A percentile compares a stretch with the other conserved stretches of the same genome.
Conservation (phyloP, 495 filamentous ascomycete species). For the Talaromyces trachyspermus region DNA sequence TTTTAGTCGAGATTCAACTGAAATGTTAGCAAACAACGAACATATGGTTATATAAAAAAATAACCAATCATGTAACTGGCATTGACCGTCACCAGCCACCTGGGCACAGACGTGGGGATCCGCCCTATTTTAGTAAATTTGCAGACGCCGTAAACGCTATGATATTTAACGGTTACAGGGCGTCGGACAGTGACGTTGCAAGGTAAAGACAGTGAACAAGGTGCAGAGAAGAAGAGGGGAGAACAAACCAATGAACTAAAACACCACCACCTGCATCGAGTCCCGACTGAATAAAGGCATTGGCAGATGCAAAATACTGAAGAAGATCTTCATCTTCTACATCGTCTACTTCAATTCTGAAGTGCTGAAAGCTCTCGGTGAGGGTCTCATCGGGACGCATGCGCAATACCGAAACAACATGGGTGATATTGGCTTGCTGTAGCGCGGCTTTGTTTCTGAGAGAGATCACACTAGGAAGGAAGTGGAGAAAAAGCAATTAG, state of each 20-base stretch:
- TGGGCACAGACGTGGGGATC: too few species aligned
- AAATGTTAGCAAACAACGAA: neutral
- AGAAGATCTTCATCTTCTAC: conserved; percentile 79
- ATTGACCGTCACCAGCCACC: too few species aligned
- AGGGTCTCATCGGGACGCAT: conserved; percentile 46
- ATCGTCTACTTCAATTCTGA: conserved; percentile 80
- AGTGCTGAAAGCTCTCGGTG: conserved; percentile 51
- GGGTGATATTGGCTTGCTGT: conserved; percentile 68
- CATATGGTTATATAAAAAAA: conserved; percentile 8
- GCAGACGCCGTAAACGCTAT: too few species aligned
- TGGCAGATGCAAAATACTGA: conserved; percentile 65
- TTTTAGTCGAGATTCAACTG: conserved; percentile 20
- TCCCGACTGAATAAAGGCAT: conserved; percentile 75
- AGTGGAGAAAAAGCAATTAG: conserved; percentile 19
- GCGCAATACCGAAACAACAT: conserved; percentile 77
- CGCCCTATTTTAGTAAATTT: too few species aligned
- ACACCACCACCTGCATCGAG: conserved; percentile 59
- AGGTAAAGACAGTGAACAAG: conserved; percentile 15
- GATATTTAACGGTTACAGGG: too few species aligned
- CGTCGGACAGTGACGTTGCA: too few species aligned
- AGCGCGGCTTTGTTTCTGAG: conserved; percentile 62
- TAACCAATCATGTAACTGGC: conserved; percentile 4
- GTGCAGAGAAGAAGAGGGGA: neutral
- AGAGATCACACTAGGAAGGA: conserved; percentile 59
- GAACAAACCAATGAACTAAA: conserved; percentile 66